phyloP scores from a whole-genome alignment of 257 asterid genomes.

The Oldenlandia corymbosa region DNA sequence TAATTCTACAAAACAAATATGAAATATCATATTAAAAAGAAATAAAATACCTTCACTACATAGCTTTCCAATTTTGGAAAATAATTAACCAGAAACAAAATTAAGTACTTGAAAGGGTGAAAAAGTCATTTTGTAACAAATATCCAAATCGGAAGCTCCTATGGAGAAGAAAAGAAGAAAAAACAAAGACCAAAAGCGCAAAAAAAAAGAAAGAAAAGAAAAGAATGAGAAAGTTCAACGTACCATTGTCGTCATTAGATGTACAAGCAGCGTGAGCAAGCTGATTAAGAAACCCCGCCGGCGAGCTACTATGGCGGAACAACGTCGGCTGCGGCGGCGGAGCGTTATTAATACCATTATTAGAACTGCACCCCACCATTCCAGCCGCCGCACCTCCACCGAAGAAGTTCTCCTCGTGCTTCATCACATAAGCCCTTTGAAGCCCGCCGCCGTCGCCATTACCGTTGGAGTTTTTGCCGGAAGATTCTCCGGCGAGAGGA shows the following conservation, averaged over 20 bases:
- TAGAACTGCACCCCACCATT: neutral
- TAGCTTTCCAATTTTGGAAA: no score
- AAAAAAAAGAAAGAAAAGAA: neutral
- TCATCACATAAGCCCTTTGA: slow-evolving; percentile 35
- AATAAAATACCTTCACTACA: neutral
- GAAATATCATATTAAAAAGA: neutral
- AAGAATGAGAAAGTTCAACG: slow-evolving; percentile 12
- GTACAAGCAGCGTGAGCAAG: slow-evolving; percentile 52
- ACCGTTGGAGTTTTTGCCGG: slow-evolving; percentile 2
- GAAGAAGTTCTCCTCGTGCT: slow-evolving; percentile 9
- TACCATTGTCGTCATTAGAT: slow-evolving; percentile 42
- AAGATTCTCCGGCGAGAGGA: slow-evolving; percentile 17
- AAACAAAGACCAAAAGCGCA: neutral
- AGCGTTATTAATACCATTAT: slow-evolving; percentile 4
- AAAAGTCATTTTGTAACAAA: slow-evolving; percentile 1
- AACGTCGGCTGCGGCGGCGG: slow-evolving; percentile 27
- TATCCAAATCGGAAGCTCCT: neutral
- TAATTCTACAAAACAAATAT: no score
- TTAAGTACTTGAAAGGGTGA: neutral
- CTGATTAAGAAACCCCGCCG: slow-evolving; percentile 72
- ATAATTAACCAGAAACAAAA: neutral
- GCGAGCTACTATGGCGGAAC: slow-evolving; percentile 71
- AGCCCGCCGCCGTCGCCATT: slow-evolving; percentile 15
- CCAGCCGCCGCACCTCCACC: slow-evolving; percentile 16
- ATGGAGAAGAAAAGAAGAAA: neutral